Evolutionary conservation across 306 rosid species (phyloP), one percentile per base, ranked within the genome.

Genomic region (Casuarina glauca): DNA sequence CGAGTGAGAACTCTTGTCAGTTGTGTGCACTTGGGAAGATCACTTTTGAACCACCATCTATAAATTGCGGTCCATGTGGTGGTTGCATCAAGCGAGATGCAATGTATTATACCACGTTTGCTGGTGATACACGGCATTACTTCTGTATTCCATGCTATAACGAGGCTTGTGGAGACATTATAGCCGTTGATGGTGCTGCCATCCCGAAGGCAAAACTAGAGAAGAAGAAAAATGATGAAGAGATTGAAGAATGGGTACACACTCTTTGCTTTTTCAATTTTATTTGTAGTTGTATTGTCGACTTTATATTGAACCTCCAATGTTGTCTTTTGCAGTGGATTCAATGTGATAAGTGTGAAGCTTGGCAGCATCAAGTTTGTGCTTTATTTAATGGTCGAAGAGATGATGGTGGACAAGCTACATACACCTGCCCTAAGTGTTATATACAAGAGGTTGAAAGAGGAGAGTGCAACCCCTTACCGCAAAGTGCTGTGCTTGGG

Each of bases 271-370:
- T 19, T 26, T 39, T 36, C 36, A 42, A 17, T 66, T 66, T 66
- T 51, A 26, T 80, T 8, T 69, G 54, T 70, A 20, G 15, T 72
- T 70, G 72, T 60, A 52, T 76, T 52, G 35, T 75, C 38, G 43
- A 38, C 51, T 72, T 77, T 82, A 73, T 51, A 72, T 77, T 73
- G 73, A 60, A 53, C 39, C 16, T 42, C 61, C 43, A 61, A 38
- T 86, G 41, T 69, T 74, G 32, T 26, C 48, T 12, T 72, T 50
- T 86, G 82, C 89, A 95, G 99, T 96, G 98, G 98, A 98, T 96
- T 84, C 99, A 93, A 87, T 96, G 99, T 86, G 99, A 96, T 86
- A 96, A 93, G 84, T 96, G 99, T 73, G 98, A 96, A 87, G 99
- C 98, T 52, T 96, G 99, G 98, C 99, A 96, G 64, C 99, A 96